Base-by-base conservation (phyloP, 805 yeast species). In the Clavispora fructus region DNA sequence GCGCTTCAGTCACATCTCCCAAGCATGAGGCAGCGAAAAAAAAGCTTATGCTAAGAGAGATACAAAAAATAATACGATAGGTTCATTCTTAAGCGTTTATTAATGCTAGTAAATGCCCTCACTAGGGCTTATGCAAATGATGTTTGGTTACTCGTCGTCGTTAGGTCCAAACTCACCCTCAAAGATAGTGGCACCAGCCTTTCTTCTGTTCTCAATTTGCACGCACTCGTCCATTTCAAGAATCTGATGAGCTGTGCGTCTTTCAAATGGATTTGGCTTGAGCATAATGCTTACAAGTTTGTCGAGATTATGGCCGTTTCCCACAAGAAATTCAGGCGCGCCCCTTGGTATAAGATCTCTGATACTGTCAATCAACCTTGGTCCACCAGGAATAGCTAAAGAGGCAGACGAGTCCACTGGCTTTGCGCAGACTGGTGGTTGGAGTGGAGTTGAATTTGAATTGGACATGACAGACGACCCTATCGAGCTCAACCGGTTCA, bases 111-210 rank as follows among this genome's bases (percentile, higher is more conserved):
- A 10, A 33, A 17, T 3, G 37, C 37, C 37, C 37, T 33, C 8
- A 12, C 1, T 10, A 17, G 37, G 37, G 37, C 13, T 7, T 33
- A 33, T 33, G 50, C 40, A 29, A 39, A 46, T 37, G 42, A 39
- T 41, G 38, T 41, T 25, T 35, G n/a, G 27, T 26, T 41, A 44
- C 16, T 52, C 57, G 31, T 61, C 61, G 28, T 54, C 56, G 33
- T 50, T 50, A 9, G 97, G 96, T 0, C 98, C 99, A 62, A 78
- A 90, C 54, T 94, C 97, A 16, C 97, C 98, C 68, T 92, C 99
- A 58, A 84, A 94, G 51, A 94, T 86, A 2, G 91, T 85, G 3
- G 97, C 97, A 5, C 98, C 97, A 6, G 96, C 87, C 61, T 85
- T 86, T 43, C 97, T 75, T 49, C 92, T 76, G 45, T 75, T 67